Evolutionary conservation across 768 basidiomycete genomes (phyloP).

Genomic region (Sistotremastrum niveocremeum): DNA sequence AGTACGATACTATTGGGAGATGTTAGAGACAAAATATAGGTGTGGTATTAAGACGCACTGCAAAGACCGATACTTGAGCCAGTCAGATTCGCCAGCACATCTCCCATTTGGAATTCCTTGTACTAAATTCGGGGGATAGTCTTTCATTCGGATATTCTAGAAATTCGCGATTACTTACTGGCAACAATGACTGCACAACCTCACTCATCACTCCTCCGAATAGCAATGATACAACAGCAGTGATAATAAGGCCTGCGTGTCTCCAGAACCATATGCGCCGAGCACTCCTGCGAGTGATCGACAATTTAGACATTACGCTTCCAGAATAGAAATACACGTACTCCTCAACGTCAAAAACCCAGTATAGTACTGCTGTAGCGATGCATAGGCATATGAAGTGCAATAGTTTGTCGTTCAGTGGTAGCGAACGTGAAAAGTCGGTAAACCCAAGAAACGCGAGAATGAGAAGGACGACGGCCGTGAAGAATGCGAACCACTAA

Average conservation of each 20-base stretch:
- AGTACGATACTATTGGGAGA: conserved; percentile 22
- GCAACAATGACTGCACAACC: conserved; percentile 65
- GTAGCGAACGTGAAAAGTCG: conserved; percentile 46
- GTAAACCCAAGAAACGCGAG: conserved; percentile 72
- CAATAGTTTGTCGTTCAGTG: conserved; percentile 66
- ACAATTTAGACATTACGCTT: not conserved
- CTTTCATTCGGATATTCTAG: too few species aligned
- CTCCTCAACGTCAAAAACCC: conserved; percentile 83
- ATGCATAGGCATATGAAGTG: conserved; percentile 67
- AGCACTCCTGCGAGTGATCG: conserved; percentile 36
- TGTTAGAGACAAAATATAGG: not conserved
- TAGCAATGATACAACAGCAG: conserved; percentile 57
- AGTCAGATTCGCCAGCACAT: conserved; percentile 63
- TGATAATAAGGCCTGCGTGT: conserved; percentile 53
- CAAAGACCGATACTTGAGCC: conserved; percentile 62
- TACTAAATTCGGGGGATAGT: conserved; percentile 24
- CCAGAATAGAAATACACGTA: conserved; percentile 22
- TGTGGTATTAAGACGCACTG: conserved; percentile 17
- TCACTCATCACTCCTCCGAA: conserved; percentile 74
- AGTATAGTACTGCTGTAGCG: conserved; percentile 74
- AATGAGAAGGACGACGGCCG: conserved; percentile 48
- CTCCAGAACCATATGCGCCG: conserved; percentile 84
- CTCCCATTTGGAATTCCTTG: conserved; percentile 60
- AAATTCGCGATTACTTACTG: conserved; percentile 28
- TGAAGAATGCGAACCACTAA: conserved; percentile 76